Base-by-base conservation (phyloP, 176 grass and related monocot species). In the Cenchrus americanus region DNA sequence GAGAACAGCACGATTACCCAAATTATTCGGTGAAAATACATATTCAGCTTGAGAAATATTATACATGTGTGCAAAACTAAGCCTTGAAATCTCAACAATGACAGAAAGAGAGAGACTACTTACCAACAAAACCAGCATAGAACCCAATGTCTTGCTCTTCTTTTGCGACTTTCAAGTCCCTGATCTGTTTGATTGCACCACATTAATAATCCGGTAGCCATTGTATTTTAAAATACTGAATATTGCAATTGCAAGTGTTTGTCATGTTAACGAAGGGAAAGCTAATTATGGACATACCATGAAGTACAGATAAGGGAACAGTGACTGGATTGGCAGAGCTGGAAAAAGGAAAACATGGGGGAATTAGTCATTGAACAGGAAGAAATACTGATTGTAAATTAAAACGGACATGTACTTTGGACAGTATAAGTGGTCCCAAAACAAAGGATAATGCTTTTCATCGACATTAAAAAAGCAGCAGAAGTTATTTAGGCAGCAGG, bases 101-200 rank as follows among this genome's bases (percentile, higher is more conserved):
- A 48, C 10, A 82, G 37, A 5, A 47, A 5, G 13, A 66, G 18
- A 46, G 8, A 41, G 12, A 65, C 32, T 43, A 41, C 83, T 87
- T 26, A 91, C 92, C 92, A 17, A 94, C 89, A 89, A 94, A 94
- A 58, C 89, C 92, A 46, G 92, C 92, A 75, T 91, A 94, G 66
- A 87, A 91, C 53, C 92, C 92, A 66, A 94, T 94, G 51, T 94
- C 92, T 76, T 89, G 84, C 88, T 94, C 92, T 76, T 81, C 40
- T 46, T 94, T 89, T 21, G 92, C 81, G 2, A 94, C 15, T 47
- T 91, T 86, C 61, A 94, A 46, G 73, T 94, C 89, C 52, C 84
- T 82, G 72, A 91, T 94, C 89, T 94, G 49, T 89, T 62, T 18
- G 2, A 57, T 82, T 23, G 66, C 24, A 82, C 71, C 18, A 82